Conservation (phyloP, 2,329 filamentous ascomycete species). For the Achaetomium macrosporum region DNA sequence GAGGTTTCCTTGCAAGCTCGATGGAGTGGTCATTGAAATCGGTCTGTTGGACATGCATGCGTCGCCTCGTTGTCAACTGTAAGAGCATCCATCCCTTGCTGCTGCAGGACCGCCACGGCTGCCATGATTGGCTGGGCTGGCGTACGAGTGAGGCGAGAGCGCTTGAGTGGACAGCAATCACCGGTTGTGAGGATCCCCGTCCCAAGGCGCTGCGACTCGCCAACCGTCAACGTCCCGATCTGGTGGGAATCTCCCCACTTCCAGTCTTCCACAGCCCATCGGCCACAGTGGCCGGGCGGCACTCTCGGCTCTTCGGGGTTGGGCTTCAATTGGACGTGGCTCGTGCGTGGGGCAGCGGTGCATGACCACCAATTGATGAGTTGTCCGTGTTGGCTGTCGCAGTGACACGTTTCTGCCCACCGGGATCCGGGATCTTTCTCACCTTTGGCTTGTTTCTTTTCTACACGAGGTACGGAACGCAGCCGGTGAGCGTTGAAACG, state of each 20-base stretch:
- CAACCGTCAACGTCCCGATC: slow-evolving; percentile 4
- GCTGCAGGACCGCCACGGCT: slow-evolving; percentile 18
- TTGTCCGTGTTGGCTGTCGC: slow-evolving; percentile 14
- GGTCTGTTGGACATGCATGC: slow-evolving; percentile 15
- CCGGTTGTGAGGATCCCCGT: slow-evolving; percentile 12
- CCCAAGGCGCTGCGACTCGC: slow-evolving; percentile 8
- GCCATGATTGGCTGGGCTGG: slow-evolving; percentile 18
- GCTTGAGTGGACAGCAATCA: slow-evolving; percentile 19
- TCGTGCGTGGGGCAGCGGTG: slow-evolving; percentile 9
- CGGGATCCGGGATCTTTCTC: neutral
- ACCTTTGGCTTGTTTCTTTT: neutral
- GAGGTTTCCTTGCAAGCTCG: slow-evolving; percentile 5
- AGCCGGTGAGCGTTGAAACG: no score
- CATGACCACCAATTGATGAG: slow-evolving; percentile 15
- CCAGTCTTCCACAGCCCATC: neutral
- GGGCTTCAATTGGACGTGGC: slow-evolving; percentile 16
- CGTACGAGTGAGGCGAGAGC: slow-evolving; percentile 22
- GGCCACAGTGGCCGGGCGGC: slow-evolving; percentile 9
- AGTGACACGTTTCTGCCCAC: slow-evolving; percentile 15
- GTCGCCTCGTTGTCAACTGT: slow-evolving; percentile 20
- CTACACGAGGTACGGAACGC: neutral
- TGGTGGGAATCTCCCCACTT: neutral
- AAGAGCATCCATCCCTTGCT: slow-evolving; percentile 12
- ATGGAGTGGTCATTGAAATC: neutral
- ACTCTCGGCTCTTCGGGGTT: slow-evolving; percentile 12